Conservation (phyloP, 768 basidiomycete genomes). For the Floccularia luteovirens region DNA sequence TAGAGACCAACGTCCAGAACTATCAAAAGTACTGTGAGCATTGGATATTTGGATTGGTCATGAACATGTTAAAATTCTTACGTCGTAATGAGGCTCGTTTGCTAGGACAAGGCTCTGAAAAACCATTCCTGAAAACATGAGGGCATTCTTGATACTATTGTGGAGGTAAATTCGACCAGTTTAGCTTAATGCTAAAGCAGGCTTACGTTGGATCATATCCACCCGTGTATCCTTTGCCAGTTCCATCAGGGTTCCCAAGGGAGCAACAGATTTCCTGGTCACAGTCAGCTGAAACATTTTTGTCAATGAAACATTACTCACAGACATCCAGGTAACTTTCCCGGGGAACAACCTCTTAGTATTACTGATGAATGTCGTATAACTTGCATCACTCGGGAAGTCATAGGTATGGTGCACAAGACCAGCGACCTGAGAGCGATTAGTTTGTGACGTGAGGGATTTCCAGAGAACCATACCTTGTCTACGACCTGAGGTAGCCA, state of each 20-base stretch:
- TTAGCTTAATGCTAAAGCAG: not conserved
- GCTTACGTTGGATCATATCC: conserved; percentile 29
- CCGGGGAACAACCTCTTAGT: conserved; percentile 18
- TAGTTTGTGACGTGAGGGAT: not conserved
- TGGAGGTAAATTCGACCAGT: not conserved
- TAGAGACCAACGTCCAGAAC: conserved; percentile 33
- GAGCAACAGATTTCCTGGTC: conserved; percentile 30
- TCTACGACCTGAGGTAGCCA: conserved; percentile 26
- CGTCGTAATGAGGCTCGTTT: conserved; percentile 29
- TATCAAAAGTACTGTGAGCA: conserved; percentile 5
- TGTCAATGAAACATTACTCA: conserved; percentile 7
- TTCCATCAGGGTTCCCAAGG: conserved; percentile 23
- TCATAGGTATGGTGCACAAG: conserved; percentile 39
- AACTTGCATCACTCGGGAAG: conserved; percentile 30
- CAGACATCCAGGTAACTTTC: conserved; percentile 31
- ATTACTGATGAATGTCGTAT: conserved; percentile 19
- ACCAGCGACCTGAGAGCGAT: conserved; percentile 20
- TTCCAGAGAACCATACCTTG: conserved; percentile 13
- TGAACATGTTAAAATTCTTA: conserved; percentile 9
- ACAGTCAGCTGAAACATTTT: not conserved
- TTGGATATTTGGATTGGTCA: too few relatives aligned
- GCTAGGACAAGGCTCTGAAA: conserved; percentile 30
- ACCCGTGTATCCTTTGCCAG: conserved; percentile 21
- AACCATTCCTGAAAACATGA: conserved; percentile 28
- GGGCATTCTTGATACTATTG: conserved; percentile 25